Evolutionary conservation across 768 basidiomycete species (phyloP).

Genomic region (Mycena maculata): DNA sequence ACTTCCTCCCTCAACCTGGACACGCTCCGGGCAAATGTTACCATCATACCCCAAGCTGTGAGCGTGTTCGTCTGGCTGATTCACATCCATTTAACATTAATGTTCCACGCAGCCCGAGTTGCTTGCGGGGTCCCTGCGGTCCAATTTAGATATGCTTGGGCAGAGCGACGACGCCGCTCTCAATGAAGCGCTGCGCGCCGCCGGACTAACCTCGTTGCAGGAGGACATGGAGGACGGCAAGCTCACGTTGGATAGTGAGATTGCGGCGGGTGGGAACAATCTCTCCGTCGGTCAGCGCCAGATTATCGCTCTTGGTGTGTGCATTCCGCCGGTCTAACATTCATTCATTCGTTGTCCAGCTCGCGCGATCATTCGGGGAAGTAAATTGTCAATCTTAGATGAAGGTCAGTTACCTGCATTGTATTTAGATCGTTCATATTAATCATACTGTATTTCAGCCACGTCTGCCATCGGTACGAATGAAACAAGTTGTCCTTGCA

Average conservation of each 20-base stretch:
- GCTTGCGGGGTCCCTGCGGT: slow-evolving; percentile 52
- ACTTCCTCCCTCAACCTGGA: slow-evolving; percentile 56
- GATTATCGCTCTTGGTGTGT: no score
- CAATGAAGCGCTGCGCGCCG: slow-evolving; percentile 45
- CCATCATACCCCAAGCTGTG: slow-evolving; percentile 51
- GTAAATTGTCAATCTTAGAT: slow-evolving; percentile 25
- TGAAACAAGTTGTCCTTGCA: background rate
- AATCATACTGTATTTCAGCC: slow-evolving; percentile 27
- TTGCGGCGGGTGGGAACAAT: slow-evolving; percentile 21
- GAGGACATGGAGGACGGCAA: slow-evolving; percentile 17
- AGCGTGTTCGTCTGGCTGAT: background rate
- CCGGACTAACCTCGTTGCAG: slow-evolving; percentile 38
- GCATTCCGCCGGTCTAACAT: no score
- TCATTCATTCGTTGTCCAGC: background rate
- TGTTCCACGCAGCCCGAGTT: slow-evolving; percentile 39
- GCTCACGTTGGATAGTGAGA: slow-evolving; percentile 23
- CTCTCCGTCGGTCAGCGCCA: no score
- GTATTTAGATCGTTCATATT: slow-evolving; percentile 3
- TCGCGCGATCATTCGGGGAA: slow-evolving; percentile 41
- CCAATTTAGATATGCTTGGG: slow-evolving; percentile 55
- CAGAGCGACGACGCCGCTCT: slow-evolving; percentile 52
- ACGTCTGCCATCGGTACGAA: slow-evolving; percentile 26
- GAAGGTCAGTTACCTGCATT: slow-evolving; percentile 25
- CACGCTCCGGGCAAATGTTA: slow-evolving; percentile 56
- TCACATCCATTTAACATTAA: background rate